Conservation (phyloP, 106 monocot species). For the Apostasia ramifera region DNA sequence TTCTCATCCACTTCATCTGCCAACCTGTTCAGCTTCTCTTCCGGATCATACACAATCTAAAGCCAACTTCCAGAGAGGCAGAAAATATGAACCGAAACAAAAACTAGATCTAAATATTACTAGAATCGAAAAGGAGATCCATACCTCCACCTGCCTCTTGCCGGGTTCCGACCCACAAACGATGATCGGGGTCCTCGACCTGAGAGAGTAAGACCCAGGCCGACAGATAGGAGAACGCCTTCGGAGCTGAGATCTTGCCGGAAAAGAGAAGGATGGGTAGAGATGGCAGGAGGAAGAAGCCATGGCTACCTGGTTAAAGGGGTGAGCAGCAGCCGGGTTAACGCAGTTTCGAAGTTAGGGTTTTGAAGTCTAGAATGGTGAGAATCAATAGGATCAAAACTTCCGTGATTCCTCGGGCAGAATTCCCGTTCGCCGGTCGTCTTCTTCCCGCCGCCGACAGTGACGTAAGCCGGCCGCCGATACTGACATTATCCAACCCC, state of each 20-base stretch:
- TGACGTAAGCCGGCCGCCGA: too few species aligned
- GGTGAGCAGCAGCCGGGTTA: too few species aligned
- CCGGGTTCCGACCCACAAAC: constrained; percentile 34
- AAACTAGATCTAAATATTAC: not conserved
- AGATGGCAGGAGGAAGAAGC: constrained; percentile 15
- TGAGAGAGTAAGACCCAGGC: constrained; percentile 15
- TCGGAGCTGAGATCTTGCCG: not conserved
- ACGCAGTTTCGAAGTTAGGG: too few species aligned
- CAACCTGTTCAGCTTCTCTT: constrained; percentile 62
- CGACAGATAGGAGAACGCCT: constrained; percentile 1
- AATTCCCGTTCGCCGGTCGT: too few species aligned
- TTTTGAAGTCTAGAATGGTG: too few species aligned
- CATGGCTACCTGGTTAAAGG: constrained; percentile 4
- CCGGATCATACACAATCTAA: constrained; percentile 72
- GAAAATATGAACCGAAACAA: not conserved
- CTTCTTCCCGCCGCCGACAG: too few species aligned
- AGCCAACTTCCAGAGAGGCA: not conserved
- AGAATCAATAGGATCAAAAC: too few species aligned
- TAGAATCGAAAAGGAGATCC: not conserved
- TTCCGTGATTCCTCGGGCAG: too few species aligned
- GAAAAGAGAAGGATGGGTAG: not conserved
- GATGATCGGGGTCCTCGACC: constrained; percentile 18
- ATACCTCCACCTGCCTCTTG: constrained; percentile 72
- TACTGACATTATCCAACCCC: too few species aligned
- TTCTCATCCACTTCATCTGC: constrained; percentile 78